Evolutionary conservation across 1,284 basidiomycete species (phyloP).

Genomic region (Microbotryum intermedium): DNA sequence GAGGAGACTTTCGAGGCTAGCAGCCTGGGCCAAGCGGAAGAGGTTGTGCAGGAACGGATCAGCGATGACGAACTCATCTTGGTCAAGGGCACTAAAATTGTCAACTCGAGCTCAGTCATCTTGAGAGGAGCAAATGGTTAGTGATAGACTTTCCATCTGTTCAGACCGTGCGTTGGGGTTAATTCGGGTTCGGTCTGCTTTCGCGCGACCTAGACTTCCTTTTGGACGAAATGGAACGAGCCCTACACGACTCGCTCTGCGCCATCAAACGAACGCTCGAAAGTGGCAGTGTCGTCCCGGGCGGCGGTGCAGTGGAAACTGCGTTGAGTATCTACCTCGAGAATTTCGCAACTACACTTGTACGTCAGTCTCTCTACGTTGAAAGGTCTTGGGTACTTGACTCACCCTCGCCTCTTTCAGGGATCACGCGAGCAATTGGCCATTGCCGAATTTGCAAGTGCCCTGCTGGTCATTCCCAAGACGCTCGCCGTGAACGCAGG

Average conservation of each 20-base stretch:
- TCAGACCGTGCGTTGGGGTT: too few species aligned
- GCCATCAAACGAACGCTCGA: slow-evolving; percentile 97
- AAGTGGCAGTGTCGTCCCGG: slow-evolving; percentile 90
- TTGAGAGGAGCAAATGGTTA: slow-evolving; percentile 79
- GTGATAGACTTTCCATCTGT: not conserved
- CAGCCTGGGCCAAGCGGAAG: slow-evolving; percentile 83
- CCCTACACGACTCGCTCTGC: slow-evolving; percentile 87
- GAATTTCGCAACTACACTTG: slow-evolving; percentile 96
- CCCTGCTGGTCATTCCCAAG: slow-evolving; percentile 91
- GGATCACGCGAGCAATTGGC: slow-evolving; percentile 97
- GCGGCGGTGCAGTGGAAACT: slow-evolving; percentile 94
- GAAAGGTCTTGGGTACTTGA: not conserved
- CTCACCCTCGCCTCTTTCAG: slow-evolving; percentile 42
- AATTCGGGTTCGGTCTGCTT: not conserved
- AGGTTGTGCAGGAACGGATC: slow-evolving; percentile 93
- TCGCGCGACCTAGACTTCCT: slow-evolving; percentile 62
- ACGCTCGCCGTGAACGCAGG: slow-evolving; percentile 95
- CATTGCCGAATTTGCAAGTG: slow-evolving; percentile 93
- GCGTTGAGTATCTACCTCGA: slow-evolving; percentile 96
- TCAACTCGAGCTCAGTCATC: slow-evolving; percentile 86
- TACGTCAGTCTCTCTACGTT: slow-evolving; percentile 42
- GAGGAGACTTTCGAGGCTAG: slow-evolving; percentile 95
- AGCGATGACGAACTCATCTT: slow-evolving; percentile 98
- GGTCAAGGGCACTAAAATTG: slow-evolving; percentile 94
- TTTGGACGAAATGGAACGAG: slow-evolving; percentile 98